Base-by-base conservation (phyloP, 805 yeast species). In the Zygosaccharomyces kombuchaensis region DNA sequence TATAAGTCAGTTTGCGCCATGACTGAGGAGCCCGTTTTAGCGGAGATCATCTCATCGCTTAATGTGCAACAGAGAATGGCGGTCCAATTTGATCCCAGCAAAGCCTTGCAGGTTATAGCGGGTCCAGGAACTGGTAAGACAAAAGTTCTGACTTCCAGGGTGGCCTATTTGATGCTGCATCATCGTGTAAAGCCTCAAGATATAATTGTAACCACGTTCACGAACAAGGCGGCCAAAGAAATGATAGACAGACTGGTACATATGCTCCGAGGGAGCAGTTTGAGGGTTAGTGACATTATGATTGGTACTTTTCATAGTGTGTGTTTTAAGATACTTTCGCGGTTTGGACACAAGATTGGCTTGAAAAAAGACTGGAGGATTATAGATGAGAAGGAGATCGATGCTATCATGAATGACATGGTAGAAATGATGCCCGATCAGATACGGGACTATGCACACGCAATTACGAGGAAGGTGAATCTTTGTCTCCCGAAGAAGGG, bases 231-330 rank as follows among this genome's bases (percentile, higher is more conserved):
- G 0, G 95, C 97, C 1, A 76, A 72, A 43, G 98, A 91, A 66
- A 82, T 91, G 86, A 66, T 70, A 9, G 83, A 78, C 26, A 71
- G 98, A 34, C 65, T 91, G 14, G 40, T 57, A 6, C 64, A 57
- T 0, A 59, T 63, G 4, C 60, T 78, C 9, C 44, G 57, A 17
- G 61, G 64, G 2, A 51, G 65, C 2, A 56, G 51, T 2, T 58
- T 69, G 1, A 65, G 71, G 29, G 52, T 71, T 2, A 60, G 69
- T 1, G 71, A 72, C 38, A 63, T 91, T 16, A 65, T 82, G 46
- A 78, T 90, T 27, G 98, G 97, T 1, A 93, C 98, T 0, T 91
- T 91, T 63, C 99, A 91, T 63, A 79, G 95, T 40, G 74, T 91
- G 12, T 87, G 96, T 59, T 74, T 74, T 47, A 65, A 80, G 36